A percentile compares a stretch with the other conserved stretches of the same genome.
These are phyloP conservation scores for Globisporangium nodosum DNA, from an alignment of 352 stramenopile species.

Conservation along the genomic window DNA sequence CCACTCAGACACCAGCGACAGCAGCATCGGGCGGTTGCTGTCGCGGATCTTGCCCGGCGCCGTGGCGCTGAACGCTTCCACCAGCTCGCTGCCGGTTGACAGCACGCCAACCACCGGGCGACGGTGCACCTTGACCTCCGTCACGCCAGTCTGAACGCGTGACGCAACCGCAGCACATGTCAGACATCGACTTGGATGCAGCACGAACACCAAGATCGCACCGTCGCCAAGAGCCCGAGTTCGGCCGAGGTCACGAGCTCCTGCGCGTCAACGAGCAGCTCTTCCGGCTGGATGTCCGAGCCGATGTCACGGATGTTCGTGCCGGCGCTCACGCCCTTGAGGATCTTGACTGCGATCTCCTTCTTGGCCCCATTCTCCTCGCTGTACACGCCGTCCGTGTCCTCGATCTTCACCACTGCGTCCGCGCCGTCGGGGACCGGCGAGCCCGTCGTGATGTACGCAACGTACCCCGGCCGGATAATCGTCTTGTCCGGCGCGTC, in stretches of 20 bases:
- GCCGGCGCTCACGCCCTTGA: conserved; percentile 43
- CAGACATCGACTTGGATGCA: not conserved
- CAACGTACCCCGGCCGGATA: conserved; percentile 42
- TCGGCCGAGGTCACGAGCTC: conserved; percentile 81
- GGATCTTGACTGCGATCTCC: conserved; percentile 59
- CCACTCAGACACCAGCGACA: conserved; percentile 55
- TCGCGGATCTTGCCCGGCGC: conserved; percentile 89
- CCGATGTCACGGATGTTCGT: conserved; percentile 87
- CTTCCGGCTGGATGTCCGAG: conserved; percentile 84
- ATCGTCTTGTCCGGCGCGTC: conserved; percentile 27
- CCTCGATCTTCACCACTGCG: conserved; percentile 94
- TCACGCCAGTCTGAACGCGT: conserved; percentile 48
- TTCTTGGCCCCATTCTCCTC: conserved; percentile 7
- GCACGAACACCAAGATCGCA: conserved; percentile 15
- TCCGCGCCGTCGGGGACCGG: conserved; percentile 87
- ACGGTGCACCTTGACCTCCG: conserved; percentile 61
- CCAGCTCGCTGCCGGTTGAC: conserved; percentile 94
- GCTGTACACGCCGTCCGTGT: conserved; percentile 63
- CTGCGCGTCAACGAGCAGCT: conserved; percentile 72
- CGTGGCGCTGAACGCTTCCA: conserved; percentile 46
- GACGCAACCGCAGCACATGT: too few species aligned
- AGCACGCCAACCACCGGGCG: conserved; percentile 88
- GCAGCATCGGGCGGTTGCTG: conserved; percentile 93
- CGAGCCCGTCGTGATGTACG: conserved; percentile 95
- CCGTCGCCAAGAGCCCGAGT: conserved; percentile 90